Conservation (phyloP, 257 asterid species). For the Mentha longifolia region DNA sequence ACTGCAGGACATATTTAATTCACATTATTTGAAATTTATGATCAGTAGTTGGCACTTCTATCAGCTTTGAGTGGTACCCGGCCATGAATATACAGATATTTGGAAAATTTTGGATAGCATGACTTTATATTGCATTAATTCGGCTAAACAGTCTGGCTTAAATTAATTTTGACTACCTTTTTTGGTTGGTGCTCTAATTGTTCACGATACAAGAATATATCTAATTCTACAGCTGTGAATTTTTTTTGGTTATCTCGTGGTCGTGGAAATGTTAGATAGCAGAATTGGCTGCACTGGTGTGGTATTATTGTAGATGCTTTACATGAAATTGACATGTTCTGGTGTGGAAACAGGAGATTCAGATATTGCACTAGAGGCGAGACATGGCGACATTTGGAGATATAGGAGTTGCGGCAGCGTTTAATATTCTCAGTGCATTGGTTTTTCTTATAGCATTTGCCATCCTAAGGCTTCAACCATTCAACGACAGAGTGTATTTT, state of each 20-base stretch:
- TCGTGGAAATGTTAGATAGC: not conserved
- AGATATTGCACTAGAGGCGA: constrained; percentile 38
- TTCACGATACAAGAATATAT: not conserved
- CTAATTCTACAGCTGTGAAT: not conserved
- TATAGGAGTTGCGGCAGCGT: constrained; percentile 78
- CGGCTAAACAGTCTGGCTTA: not conserved
- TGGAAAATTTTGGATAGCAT: not conserved
- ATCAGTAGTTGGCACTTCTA: not conserved
- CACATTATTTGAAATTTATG: not conserved
- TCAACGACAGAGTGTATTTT: constrained; percentile 90
- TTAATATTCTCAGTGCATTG: constrained; percentile 76
- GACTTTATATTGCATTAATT: not conserved
- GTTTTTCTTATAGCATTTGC: constrained; percentile 86
- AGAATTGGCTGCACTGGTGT: not conserved
- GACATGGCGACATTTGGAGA: constrained; percentile 77
- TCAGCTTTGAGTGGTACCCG: not conserved
- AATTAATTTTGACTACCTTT: not conserved
- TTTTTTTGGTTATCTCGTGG: not conserved
- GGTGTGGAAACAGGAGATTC: constrained; percentile 41
- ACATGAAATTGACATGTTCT: constrained; percentile 28
- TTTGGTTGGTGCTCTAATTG: not conserved
- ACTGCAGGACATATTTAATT: not conserved
- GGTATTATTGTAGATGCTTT: constrained; percentile 1
- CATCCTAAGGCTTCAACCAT: constrained; percentile 84
- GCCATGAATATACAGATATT: not conserved